phyloP scores from a whole-genome alignment of 2,329 filamentous ascomycete genomes.

The Neopestalotiopsis sp. region DNA sequence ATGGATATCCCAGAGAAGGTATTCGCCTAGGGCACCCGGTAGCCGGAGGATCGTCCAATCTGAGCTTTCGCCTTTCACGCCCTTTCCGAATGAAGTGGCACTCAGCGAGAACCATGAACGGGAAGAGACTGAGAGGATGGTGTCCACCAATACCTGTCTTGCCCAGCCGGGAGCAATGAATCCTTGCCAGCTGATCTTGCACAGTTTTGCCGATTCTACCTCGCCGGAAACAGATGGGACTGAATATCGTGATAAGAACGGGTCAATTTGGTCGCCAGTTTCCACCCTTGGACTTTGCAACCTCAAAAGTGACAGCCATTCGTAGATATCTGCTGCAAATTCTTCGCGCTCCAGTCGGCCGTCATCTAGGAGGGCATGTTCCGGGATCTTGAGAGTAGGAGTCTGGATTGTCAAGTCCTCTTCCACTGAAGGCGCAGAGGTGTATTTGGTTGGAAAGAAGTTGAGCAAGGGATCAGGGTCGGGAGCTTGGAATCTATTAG shows the following conservation, averaged over 20 bases:
- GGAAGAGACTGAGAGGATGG: constrained; percentile 47
- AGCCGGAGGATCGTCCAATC: constrained; percentile 62
- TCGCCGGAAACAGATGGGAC: constrained; percentile 49
- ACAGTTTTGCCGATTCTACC: constrained; percentile 40
- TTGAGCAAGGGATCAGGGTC: constrained; percentile 53
- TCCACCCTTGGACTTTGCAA: constrained; percentile 69
- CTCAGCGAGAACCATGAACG: constrained; percentile 61
- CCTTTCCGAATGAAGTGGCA: constrained; percentile 55
- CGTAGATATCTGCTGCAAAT: constrained; percentile 67
- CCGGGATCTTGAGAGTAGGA: constrained; percentile 39
- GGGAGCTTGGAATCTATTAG: constrained; percentile 43
- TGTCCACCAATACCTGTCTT: constrained; percentile 50
- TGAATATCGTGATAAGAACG: constrained; percentile 71
- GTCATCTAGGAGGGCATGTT: constrained; percentile 36
- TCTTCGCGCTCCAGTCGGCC: constrained; percentile 64
- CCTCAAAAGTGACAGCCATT: constrained; percentile 75
- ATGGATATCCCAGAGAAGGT: constrained; percentile 65
- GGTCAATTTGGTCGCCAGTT: constrained; percentile 64
- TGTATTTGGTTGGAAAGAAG: constrained; percentile 49
- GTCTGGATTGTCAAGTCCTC: constrained; percentile 33
- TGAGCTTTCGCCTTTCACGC: constrained; percentile 46
- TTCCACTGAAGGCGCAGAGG: constrained; percentile 38
- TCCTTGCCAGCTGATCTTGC: constrained; percentile 63
- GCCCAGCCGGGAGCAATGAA: constrained; percentile 61
- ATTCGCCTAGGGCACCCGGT: constrained; percentile 54